Percentiles rank a stretch among this genome's conserved stretches.
phyloP scores from a whole-genome alignment of 768 basidiomycete genomes.

The Leccinum boreale region DNA sequence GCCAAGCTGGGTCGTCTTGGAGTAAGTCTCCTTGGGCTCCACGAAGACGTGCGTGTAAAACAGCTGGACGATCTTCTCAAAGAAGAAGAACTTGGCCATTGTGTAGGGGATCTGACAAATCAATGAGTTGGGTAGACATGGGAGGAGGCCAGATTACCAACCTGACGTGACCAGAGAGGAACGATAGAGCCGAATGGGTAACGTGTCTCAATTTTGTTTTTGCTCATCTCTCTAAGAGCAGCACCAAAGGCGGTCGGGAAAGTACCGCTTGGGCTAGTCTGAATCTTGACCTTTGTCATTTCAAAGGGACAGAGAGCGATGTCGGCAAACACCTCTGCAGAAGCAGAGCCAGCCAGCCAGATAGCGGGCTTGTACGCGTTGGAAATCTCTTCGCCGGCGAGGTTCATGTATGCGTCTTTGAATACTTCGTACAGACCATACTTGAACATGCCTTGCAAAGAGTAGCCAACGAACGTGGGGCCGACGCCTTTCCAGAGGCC shows the following conservation, averaged over 20 bases:
- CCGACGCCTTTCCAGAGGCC: conserved; percentile 95
- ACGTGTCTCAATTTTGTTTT: conserved; percentile 64
- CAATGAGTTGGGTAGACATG: not conserved
- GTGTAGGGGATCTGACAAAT: conserved; percentile 83
- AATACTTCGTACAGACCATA: conserved; percentile 97
- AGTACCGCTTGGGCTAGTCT: conserved; percentile 69
- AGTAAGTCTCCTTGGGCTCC: conserved; percentile 70
- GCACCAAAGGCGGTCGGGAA: conserved; percentile 75
- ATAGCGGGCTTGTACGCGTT: conserved; percentile 83
- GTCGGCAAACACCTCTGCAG: conserved; percentile 93
- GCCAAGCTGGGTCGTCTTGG: conserved; percentile 81
- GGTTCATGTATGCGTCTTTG: conserved; percentile 90
- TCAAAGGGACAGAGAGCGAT: conserved; percentile 93
- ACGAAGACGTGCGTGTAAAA: conserved; percentile 90
- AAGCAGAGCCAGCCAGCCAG: conserved; percentile 92
- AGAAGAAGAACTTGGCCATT: conserved; percentile 99
- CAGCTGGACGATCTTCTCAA: conserved; percentile 80
- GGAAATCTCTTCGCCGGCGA: conserved; percentile 78
- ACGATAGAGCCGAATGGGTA: conserved; percentile 83
- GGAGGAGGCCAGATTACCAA: conserved; percentile 25
- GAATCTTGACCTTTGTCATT: conserved; percentile 90
- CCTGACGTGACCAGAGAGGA: conserved; percentile 86
- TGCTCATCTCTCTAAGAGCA: conserved; percentile 68
- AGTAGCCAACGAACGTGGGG: conserved; percentile 90
- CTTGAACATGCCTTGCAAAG: conserved; percentile 96